These are phyloP conservation scores for Oryza officinalis DNA, from an alignment of 176 grass and related monocot genomes.

Conservation along the genomic window DNA sequence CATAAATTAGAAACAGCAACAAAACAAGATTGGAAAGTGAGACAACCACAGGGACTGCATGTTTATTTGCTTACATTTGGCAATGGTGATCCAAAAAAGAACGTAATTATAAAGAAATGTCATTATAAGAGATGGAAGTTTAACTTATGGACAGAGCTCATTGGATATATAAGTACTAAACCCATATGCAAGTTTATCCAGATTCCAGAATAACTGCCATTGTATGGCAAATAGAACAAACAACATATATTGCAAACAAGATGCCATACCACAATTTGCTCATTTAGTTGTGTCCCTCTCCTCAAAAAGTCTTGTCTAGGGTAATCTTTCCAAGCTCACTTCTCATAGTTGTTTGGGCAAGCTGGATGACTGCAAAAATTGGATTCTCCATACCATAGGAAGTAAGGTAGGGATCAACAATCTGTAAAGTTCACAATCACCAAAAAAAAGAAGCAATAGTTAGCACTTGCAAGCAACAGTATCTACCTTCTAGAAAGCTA, in stretches of 20 bases:
- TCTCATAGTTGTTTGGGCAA: constrained; percentile 95
- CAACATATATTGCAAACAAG: constrained; percentile 2
- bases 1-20: neutral
- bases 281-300: constrained; percentile 84
- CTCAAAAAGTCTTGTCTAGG: constrained; percentile 88
- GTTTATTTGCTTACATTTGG: neutral
- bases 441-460: neutral
- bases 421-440: constrained; percentile 44
- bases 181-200: neutral
- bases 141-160: neutral
- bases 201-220: neutral
- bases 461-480: neutral
- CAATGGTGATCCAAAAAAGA: neutral
- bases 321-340: constrained; percentile 96
- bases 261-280: constrained; percentile 76
- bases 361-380: constrained; percentile 82
- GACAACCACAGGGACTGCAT: neutral
- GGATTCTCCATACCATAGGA: constrained; percentile 95
- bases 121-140: neutral
- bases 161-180: neutral
- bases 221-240: constrained; percentile 19
- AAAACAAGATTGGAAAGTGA: neutral
- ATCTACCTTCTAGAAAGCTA: neutral
- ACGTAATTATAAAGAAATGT: neutral
- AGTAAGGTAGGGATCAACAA: constrained; percentile 82